phyloP scores from a whole-genome alignment of 176 grass and related monocot species.

The Thinopyrum elongatum region DNA sequence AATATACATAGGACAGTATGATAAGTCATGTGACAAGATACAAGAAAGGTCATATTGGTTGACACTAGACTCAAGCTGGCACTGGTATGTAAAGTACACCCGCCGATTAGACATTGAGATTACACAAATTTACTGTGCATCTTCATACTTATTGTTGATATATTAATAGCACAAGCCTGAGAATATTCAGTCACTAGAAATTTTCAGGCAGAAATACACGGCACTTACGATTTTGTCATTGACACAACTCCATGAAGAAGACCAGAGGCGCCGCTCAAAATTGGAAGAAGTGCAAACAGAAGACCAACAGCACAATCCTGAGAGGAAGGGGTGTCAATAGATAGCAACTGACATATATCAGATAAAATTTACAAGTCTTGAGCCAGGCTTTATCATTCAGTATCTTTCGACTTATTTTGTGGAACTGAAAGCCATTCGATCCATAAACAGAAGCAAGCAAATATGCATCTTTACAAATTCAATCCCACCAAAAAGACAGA shows the following conservation, averaged over 20 bases:
- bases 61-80: background rate
- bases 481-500: slow-evolving; percentile 4
- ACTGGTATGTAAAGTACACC: background rate
- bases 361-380: background rate
- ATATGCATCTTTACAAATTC: background rate
- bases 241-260: slow-evolving; percentile 91
- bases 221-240: slow-evolving; percentile 83
- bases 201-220: slow-evolving; percentile 2
- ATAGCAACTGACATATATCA: background rate
- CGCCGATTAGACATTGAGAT: slow-evolving; percentile 6
- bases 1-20: background rate
- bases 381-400: background rate
- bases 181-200: background rate
- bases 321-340: slow-evolving; percentile 15
- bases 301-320: slow-evolving; percentile 99
- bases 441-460: background rate
- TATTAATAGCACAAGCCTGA: background rate
- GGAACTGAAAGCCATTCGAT: background rate
- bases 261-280: slow-evolving; percentile 87
- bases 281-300: slow-evolving; percentile 95
- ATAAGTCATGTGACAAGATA: background rate
- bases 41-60: slow-evolving; percentile 8
- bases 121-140: background rate
- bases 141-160: background rate
- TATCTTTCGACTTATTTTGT: background rate